Percentiles rank a stretch among this genome's conserved stretches.
phyloP scores from a whole-genome alignment of 257 asterid species.

The Pogostemon cablin region DNA sequence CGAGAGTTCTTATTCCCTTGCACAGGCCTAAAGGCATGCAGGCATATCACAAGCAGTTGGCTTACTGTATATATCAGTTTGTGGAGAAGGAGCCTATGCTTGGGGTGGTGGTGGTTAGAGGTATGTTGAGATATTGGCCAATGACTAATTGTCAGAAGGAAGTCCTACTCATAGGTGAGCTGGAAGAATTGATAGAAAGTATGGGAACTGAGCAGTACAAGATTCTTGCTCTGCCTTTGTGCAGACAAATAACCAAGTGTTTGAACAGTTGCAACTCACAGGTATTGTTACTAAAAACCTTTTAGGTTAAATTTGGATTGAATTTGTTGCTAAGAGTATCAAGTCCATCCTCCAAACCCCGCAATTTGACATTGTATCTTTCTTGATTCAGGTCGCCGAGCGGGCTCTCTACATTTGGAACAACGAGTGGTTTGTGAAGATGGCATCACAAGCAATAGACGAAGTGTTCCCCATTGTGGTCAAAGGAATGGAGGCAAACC shows the following conservation, averaged over 20 bases:
- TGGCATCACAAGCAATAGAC: slow-evolving; percentile 60
- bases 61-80: slow-evolving; percentile 74
- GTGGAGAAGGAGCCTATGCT: slow-evolving; percentile 73
- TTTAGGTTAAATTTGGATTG: not conserved
- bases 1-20: slow-evolving; percentile 61
- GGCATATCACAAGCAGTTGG: slow-evolving; percentile 67
- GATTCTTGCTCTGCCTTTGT: slow-evolving; percentile 62
- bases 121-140: slow-evolving; percentile 76
- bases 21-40: slow-evolving; percentile 75
- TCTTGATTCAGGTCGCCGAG: slow-evolving; percentile 70
- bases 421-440: slow-evolving; percentile 79
- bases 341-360: not conserved
- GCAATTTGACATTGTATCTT: not conserved
- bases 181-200: slow-evolving; percentile 66
- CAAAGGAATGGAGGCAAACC: slow-evolving; percentile 69
- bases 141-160: slow-evolving; percentile 72
- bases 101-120: slow-evolving; percentile 55
- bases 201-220: slow-evolving; percentile 48
- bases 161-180: slow-evolving; percentile 70
- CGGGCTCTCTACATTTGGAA: slow-evolving; percentile 84
- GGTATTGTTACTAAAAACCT: slow-evolving; percentile 41
- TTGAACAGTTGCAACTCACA: slow-evolving; percentile 75
- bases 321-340: not conserved
- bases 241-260: slow-evolving; percentile 64
- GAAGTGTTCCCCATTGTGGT: slow-evolving; percentile 64